A percentile compares a stretch with the other conserved stretches of the same genome.
phyloP scores from a whole-genome alignment of 2,329 filamentous ascomycete species.

The Fusarium humuli region DNA sequence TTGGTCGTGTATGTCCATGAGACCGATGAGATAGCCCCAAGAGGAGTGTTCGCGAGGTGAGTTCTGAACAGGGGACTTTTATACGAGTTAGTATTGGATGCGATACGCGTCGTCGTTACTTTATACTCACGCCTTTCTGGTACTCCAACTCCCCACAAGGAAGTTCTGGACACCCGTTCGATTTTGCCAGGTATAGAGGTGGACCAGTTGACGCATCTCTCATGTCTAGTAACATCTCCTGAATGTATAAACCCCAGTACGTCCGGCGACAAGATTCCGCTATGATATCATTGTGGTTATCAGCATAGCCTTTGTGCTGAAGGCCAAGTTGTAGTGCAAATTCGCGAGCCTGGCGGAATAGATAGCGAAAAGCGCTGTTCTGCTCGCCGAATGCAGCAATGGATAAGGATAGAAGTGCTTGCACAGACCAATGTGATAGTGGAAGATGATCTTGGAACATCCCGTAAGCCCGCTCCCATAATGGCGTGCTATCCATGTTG shows the following conservation, averaged over 20 bases:
- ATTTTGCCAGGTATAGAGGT: conserved; percentile 10
- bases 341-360: conserved; percentile 21
- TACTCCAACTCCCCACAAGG: conserved; percentile 46
- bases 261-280: conserved; percentile 44
- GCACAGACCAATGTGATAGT: conserved; percentile 41
- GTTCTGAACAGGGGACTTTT: conserved; percentile 32
- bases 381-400: conserved; percentile 35
- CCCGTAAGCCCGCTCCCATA: conserved; percentile 24
- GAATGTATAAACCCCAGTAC: conserved; percentile 43
- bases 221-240: conserved; percentile 37
- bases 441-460: conserved; percentile 28
- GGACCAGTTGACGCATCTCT: conserved; percentile 21
- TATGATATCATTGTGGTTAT: conserved; percentile 23
- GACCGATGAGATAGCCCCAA: conserved; percentile 40
- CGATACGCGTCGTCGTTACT: not conserved
- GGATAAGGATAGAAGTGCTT: conserved; percentile 38
- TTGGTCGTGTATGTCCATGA: conserved; percentile 38
- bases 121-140: conserved; percentile 28
- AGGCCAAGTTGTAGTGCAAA: conserved; percentile 36
- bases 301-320: conserved; percentile 35
- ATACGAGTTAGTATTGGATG: conserved; percentile 5
- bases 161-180: conserved; percentile 30
- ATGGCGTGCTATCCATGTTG: conserved; percentile 9
- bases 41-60: conserved; percentile 29
- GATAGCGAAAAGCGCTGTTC: not conserved